Conservation (phyloP, 2,329 filamentous ascomycete species). For the Lizonia empirigonia region DNA sequence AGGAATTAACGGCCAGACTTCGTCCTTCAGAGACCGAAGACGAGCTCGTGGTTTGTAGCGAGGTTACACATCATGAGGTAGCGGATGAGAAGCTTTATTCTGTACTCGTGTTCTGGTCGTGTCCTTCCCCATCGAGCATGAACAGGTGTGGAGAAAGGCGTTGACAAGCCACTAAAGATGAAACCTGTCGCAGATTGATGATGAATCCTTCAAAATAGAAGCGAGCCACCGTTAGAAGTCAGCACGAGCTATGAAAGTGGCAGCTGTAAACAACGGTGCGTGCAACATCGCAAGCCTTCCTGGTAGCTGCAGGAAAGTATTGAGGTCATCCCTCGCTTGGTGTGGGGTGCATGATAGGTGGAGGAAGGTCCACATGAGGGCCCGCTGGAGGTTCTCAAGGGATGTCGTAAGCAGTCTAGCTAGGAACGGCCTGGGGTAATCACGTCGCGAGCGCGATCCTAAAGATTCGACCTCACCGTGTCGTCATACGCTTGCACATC, state of each 20-base stretch:
- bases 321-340: conserved; percentile 9
- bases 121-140: conserved; percentile 17
- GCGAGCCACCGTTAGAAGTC: conserved; percentile 8
- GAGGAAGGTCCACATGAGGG: too few relatives aligned
- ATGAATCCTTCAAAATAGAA: conserved; percentile 11
- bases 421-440: conserved; percentile 2
- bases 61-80: conserved; percentile 11
- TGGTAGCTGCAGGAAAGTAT: conserved; percentile 6
- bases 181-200: conserved; percentile 17
- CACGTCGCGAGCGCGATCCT: conserved; percentile 1
- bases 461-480: conserved; percentile 17
- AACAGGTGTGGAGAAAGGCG: conserved; percentile 8
- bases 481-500: conserved; percentile 22
- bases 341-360: conserved; percentile 10
- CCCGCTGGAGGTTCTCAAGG: conserved; percentile 3
- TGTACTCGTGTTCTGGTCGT: not conserved
- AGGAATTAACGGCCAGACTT: conserved; percentile 1
- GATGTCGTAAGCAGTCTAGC: conserved; percentile 14
- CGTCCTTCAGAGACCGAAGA: conserved; percentile 5
- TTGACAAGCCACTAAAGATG: conserved; percentile 12
- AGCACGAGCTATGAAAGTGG: conserved; percentile 11
- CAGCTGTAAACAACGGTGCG: conserved; percentile 9
- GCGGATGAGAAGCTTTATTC: conserved; percentile 7
- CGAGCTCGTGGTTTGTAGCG: conserved; percentile 2
- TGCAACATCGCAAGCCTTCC: conserved; percentile 3